Evolutionary conservation across 495 filamentous ascomycete genomes (phyloP), one percentile per base, ranked within the genome.

Genomic region (Aspergillus nidulans): DNA sequence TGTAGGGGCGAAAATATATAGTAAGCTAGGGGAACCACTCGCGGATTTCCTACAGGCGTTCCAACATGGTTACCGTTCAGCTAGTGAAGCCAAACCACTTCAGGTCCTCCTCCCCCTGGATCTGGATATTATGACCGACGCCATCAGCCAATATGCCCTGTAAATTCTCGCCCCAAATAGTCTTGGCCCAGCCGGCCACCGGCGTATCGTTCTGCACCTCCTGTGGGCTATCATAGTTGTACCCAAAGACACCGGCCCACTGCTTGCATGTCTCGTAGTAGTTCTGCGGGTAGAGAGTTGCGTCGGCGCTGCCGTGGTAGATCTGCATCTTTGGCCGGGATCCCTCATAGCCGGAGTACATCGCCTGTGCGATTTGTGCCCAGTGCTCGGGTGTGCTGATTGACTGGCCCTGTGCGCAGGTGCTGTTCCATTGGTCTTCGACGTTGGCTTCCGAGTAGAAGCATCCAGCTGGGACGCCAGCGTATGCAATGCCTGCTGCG

Each of bases 401-500:
- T 16, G 67, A 44, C 6, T 80, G 55, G 49, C 81, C 82, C 46
- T 76, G 65, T 1, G 79, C 71, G 60, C 81, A 84, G 15, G 76
- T 78, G 39, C 43, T 54, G 52, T 64, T 61, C 58, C 58, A 61
- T 13, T 41, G 52, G 30, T 56, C 38, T 21, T 16, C 32, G 55
- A 71, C 69, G 72, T 81, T 79, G 76, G 53, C 67, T 52, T 49
- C 69, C 57, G 56, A 77, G 57, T 69, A 61, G 64, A 84, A 85
- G 70, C 84, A 86, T 7, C 82, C 83, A 24, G 77, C 81, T 9
- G 83, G 69, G 1, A 87, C 81, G 19, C 84, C 84, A 6, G 80
- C 69, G 66, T 84, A 86, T 34, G 70, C 82, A 8, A 72, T 76
- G 16, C 71, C 81, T 6, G 81, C 82, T 28, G 75, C 71, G 62